Conservation (phyloP, 495 filamentous ascomycete genomes). For the Penicillium roqueforti region DNA sequence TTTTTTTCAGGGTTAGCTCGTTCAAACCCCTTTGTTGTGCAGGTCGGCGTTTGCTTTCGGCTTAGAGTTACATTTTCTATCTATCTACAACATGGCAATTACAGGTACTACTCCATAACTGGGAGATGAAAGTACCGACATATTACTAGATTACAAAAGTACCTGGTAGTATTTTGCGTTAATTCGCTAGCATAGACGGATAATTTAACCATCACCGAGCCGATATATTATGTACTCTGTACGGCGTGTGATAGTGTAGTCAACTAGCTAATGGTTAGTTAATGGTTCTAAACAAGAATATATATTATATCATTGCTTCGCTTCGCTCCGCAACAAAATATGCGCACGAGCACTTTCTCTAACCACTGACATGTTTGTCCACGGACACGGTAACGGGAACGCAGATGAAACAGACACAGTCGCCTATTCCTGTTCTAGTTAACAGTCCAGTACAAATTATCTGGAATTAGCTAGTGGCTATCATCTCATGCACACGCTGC, state of each 20-base stretch:
- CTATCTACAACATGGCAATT: too few species aligned
- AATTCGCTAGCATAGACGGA: too few species aligned
- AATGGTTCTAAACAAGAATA: constrained; percentile 1
- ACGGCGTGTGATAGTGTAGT: too few species aligned
- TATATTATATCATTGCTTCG: too few species aligned
- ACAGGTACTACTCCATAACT: background rate
- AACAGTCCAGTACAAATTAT: background rate
- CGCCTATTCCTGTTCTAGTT: background rate
- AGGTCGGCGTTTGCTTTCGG: background rate
- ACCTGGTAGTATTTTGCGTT: background rate
- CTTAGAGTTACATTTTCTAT: background rate
- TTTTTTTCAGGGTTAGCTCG: too few species aligned
- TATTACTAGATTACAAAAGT: background rate
- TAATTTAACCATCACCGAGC: too few species aligned
- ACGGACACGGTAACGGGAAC: background rate
- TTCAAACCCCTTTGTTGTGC: background rate
- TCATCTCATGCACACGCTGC: background rate
- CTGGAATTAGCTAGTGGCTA: background rate
- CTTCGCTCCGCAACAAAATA: too few species aligned
- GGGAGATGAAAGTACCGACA: background rate
- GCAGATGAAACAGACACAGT: background rate
- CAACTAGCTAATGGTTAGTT: too few species aligned
- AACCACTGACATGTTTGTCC: background rate
- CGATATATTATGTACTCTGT: too few species aligned
- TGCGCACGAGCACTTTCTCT: background rate